These are phyloP conservation scores for Paratinospora sagittata DNA, from an alignment of 164 flowering plant species.

Conservation along the genomic window DNA sequence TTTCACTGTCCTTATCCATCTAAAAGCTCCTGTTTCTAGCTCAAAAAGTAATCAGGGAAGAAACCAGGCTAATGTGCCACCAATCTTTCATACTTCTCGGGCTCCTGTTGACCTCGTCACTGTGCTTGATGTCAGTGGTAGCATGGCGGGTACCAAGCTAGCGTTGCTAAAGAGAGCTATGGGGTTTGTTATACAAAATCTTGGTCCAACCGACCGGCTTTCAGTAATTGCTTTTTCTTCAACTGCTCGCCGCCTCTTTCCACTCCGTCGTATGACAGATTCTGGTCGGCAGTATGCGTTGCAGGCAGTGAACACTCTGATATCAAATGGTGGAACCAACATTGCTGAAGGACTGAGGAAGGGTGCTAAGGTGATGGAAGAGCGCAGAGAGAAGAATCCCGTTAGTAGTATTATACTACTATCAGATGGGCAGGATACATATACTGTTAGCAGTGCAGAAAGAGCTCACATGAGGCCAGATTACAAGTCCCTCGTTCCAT, in stretches of 20 bases:
- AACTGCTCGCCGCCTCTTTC: constrained; percentile 77
- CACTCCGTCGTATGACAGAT: constrained; percentile 76
- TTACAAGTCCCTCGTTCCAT: constrained; percentile 56
- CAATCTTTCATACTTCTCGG: constrained; percentile 41
- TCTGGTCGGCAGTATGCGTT: constrained; percentile 67
- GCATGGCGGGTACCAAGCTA: constrained; percentile 97
- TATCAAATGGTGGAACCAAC: constrained; percentile 84
- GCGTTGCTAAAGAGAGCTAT: constrained; percentile 87
- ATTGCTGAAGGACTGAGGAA: constrained; percentile 82
- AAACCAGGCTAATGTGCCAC: constrained; percentile 10
- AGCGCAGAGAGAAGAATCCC: constrained; percentile 67
- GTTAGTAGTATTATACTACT: constrained; percentile 75
- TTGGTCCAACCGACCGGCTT: constrained; percentile 81
- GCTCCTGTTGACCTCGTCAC: constrained; percentile 93
- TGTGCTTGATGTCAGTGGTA: constrained; percentile 95
- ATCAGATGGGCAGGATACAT: constrained; percentile 96
- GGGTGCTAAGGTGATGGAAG: constrained; percentile 72
- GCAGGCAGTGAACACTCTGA: constrained; percentile 71
- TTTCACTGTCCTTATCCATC: constrained; percentile 61
- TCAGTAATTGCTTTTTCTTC: constrained; percentile 95
- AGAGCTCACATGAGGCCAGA: constrained; percentile 25
- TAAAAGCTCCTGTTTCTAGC: constrained; percentile 63
- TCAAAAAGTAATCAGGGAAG: constrained; percentile 16
- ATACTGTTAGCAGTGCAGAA: constrained; percentile 33
- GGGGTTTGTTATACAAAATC: constrained; percentile 89